Conservation (phyloP, 768 basidiomycete species). For the Auricularia heimuer region DNA sequence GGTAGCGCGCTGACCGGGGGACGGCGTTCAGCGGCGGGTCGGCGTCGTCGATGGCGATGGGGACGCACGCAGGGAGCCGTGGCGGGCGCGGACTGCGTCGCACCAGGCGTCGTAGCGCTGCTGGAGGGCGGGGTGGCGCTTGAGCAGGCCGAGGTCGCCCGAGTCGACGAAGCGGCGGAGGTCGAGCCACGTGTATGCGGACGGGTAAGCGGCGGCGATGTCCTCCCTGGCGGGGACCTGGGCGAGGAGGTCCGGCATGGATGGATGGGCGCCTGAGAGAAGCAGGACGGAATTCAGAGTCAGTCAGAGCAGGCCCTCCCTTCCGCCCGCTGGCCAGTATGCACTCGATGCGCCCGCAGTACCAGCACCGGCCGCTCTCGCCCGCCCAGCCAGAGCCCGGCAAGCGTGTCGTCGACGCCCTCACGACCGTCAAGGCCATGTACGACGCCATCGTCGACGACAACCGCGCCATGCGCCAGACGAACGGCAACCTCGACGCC, state of each 20-base stretch:
- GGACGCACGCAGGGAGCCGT: slow-evolving; percentile 56
- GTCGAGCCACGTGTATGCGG: slow-evolving; percentile 67
- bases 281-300: background rate
- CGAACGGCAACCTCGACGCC: background rate
- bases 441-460: background rate
- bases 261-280: background rate
- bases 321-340: background rate
- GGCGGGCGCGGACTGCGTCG: slow-evolving; percentile 39
- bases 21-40: background rate
- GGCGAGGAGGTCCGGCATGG: background rate
- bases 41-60: slow-evolving; percentile 13
- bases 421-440: background rate
- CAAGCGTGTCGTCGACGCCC: background rate
- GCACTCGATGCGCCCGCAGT: background rate
- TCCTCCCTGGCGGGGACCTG: slow-evolving; percentile 52
- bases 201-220: slow-evolving; percentile 56
- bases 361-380: background rate
- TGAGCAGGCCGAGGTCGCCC: slow-evolving; percentile 72
- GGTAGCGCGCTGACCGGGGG: slow-evolving; percentile 47
- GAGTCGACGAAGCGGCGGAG: slow-evolving; percentile 71
- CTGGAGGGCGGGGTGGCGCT: slow-evolving; percentile 63
- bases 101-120: slow-evolving; percentile 54
- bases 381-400: background rate
- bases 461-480: background rate
- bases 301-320: background rate